These are phyloP conservation scores for Mycosarcoma maydis DNA, from an alignment of 1,284 basidiomycete species.

Conservation along the genomic window DNA sequence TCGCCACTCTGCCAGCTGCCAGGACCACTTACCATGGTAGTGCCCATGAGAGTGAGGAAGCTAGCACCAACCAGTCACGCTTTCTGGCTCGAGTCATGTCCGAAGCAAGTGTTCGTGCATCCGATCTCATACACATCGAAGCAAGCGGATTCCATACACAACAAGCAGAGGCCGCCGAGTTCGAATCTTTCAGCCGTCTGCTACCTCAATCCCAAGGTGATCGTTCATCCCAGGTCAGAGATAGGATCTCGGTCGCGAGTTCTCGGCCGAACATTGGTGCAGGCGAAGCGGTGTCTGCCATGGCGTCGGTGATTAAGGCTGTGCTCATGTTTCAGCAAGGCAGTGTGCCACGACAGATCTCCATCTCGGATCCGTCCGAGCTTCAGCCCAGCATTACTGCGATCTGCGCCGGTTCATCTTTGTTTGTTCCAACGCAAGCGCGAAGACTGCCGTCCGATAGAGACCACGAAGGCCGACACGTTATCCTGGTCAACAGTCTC, in stretches of 20 bases:
- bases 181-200: slow-evolving; percentile 30
- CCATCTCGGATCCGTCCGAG: slow-evolving; percentile 11
- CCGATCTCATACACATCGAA: slow-evolving; percentile 41
- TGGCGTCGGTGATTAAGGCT: slow-evolving; percentile 48
- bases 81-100: slow-evolving; percentile 20
- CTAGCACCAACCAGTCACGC: slow-evolving; percentile 5
- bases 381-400: slow-evolving; percentile 26
- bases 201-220: neutral
- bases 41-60: neutral
- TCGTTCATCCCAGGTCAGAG: neutral
- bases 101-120: slow-evolving; percentile 5
- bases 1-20: slow-evolving; percentile 35
- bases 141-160: slow-evolving; percentile 35
- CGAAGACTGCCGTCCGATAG: slow-evolving; percentile 5
- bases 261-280: slow-evolving; percentile 41
- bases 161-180: slow-evolving; percentile 32
- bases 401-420: slow-evolving; percentile 6
- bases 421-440: slow-evolving; percentile 26
- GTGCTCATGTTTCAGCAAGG: slow-evolving; percentile 36
- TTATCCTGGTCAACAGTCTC: slow-evolving; percentile 42
- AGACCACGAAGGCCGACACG: neutral
- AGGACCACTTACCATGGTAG: slow-evolving; percentile 21
- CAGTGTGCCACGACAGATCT: slow-evolving; percentile 31
- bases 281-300: slow-evolving; percentile 43
- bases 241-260: slow-evolving; percentile 30